Base-by-base conservation (phyloP, 2,329 filamentous ascomycete genomes). In the Monilinia vaccinii-corymbosi region DNA sequence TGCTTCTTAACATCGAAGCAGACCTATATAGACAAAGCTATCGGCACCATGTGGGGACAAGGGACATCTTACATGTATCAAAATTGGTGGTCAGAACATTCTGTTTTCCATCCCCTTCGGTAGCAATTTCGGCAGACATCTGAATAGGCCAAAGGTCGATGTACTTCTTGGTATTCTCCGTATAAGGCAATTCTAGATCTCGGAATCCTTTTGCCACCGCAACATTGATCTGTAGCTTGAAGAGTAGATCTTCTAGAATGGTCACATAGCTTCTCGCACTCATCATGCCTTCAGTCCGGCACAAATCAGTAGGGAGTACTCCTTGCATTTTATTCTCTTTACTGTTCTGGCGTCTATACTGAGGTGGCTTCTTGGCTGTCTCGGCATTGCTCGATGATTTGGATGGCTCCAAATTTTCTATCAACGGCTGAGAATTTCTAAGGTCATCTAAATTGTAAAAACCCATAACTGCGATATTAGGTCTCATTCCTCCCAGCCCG, bases 111-210 rank as follows among this genome's bases (percentile, higher is more conserved):
- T 84, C 82, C 1, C 79, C 80, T 64, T 87, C 84, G 1, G 86
- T 78, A 0, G 84, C 82, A 38, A 94, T 82, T 67, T 93, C 89
- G 1, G 90, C 90, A 7, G 90, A 93, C 89, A 96, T 96, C 66
- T 96, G 91, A 57, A 96, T 94, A 0, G 91, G 91, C 91, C 91
- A 96, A 5, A 96, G 75, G 69, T 96, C 91, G 63, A 96, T 89
- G 68, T 87, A 93, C 68, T 85, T 89, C 70, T 93, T 93, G 4
- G 76, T 77, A 57, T 86, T 83, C 7, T 67, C 60, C 0, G 78
- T 72, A 23, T 81, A 78, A 0, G 91, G 91, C 0, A 90, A 81
- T 68, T 94, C 88, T 1, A 96, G 76, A 1, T 82, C 75, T 56
- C 90, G 84, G 64, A 95, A 96, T 0, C 89, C 90, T 69, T 89